These are phyloP conservation scores for Jackrogersella multiformis DNA, from an alignment of 495 filamentous ascomycete genomes.

Conservation along the genomic window DNA sequence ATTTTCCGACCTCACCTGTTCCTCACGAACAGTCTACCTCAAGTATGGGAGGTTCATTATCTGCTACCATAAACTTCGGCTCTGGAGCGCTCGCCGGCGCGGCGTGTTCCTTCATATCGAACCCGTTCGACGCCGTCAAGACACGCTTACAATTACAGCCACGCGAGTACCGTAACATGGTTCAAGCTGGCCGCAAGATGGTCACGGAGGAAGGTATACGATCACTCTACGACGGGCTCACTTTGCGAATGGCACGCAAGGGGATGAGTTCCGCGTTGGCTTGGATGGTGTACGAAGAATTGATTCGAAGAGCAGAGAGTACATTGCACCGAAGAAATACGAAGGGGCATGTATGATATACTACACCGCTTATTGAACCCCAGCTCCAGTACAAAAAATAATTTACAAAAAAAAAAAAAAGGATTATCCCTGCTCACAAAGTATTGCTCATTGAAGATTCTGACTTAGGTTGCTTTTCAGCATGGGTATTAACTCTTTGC, in stretches of 20 bases:
- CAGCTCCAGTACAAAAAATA: constrained; percentile 16
- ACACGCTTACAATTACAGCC: constrained; percentile 93
- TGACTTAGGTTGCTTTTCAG: background rate
- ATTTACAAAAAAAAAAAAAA: no score
- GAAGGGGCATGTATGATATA: constrained; percentile 33
- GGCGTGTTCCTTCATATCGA: constrained; percentile 85
- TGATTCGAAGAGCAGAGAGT: constrained; percentile 79
- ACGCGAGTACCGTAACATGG: constrained; percentile 83
- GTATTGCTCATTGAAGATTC: background rate
- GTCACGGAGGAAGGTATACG: constrained; percentile 80
- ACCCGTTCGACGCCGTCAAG: constrained; percentile 97
- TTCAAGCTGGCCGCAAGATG: constrained; percentile 78
- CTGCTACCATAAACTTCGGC: constrained; percentile 82
- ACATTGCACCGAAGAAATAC: constrained; percentile 57
- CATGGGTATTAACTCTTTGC: constrained; percentile 24
- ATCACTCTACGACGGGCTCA: constrained; percentile 87
- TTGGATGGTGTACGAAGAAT: constrained; percentile 96
- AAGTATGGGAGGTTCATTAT: constrained; percentile 52
- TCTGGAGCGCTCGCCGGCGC: constrained; percentile 82
- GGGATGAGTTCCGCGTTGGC: constrained; percentile 89
- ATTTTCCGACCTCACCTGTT: constrained; percentile 19
- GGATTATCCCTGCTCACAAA: constrained; percentile 26
- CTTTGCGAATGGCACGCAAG: constrained; percentile 88
- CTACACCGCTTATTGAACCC: background rate
- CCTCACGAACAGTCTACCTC: constrained; percentile 20